Evolutionary conservation across 2,329 filamentous ascomycete genomes (phyloP).

Genomic region (Ophiostoma tasmaniense): DNA sequence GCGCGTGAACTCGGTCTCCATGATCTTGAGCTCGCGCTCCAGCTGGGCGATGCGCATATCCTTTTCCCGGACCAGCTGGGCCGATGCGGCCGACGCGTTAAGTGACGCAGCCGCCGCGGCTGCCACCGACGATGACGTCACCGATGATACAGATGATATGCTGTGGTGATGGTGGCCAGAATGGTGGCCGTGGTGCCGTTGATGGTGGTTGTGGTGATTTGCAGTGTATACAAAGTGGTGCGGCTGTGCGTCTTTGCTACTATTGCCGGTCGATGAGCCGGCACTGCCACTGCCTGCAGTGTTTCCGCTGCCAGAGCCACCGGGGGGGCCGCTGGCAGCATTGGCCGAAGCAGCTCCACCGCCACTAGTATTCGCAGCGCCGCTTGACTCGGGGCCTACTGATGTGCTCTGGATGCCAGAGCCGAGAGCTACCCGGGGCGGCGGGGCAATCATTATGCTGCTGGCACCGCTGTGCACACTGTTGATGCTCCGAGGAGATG

Average conservation of each 20-base stretch:
- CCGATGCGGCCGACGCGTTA: conserved; percentile 19
- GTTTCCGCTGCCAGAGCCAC: neutral
- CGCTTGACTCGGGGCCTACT: conserved; percentile 4
- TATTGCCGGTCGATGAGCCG: neutral
- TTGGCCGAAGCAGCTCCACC: conserved; percentile 11
- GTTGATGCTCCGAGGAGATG: neutral
- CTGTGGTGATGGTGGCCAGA: conserved; percentile 7
- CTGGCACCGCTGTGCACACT: neutral
- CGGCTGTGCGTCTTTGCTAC: neutral
- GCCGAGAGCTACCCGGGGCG: conserved; percentile 32
- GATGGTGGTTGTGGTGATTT: conserved; percentile 14
- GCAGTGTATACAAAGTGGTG: neutral
- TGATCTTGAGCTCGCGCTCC: conserved; percentile 42
- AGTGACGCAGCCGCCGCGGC: conserved; percentile 19
- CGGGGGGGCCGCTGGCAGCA: neutral
- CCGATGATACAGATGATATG: conserved; percentile 2
- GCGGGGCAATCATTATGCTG: conserved; percentile 30
- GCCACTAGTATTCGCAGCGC: conserved; percentile 4
- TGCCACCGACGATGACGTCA: conserved; percentile 13
- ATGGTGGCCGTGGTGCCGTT: conserved; percentile 15
- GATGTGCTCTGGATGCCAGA: conserved; percentile 9
- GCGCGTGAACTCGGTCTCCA: conserved; percentile 45
- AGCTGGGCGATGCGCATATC: conserved; percentile 46
- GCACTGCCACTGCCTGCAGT: neutral
- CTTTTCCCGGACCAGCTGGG: conserved; percentile 35